Evolutionary conservation across 371 early-diverging fungal genomes (phyloP), one percentile per base, ranked within the genome.

Genomic region (Mortierella sp.): DNA sequence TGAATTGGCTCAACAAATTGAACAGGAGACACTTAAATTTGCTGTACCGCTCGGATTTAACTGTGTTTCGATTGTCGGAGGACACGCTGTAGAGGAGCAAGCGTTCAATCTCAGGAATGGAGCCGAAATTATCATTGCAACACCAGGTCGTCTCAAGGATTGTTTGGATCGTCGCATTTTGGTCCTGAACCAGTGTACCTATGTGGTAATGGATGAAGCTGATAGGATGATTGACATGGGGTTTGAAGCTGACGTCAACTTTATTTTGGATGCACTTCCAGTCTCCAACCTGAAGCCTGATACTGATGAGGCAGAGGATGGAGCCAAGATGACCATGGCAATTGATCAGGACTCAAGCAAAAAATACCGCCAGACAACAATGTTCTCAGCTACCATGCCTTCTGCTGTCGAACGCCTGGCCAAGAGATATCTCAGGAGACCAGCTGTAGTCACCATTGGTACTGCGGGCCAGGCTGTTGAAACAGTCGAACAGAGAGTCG

Each of bases 331-430:
- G 72, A 68, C 73, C 1, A 76, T 75, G 47, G 75, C 83, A 17
- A 73, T 84, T 23, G 83, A 81, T 28, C 60, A 69, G 5, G 70
- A 72, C 22, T 60, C 68, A 4, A 83, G 77, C 17, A 85, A 85
- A 64, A 89, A 91, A 67, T 95, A 93, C 80, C 91, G 99, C 59
- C 99, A 99, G 83, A 99, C 99, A 1, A 94, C 97, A 68, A 99
- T 99, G 99, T 99, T 99, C 89, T 96, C 96, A 49, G 99, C 99
- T 10, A 99, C 99, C 7, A 99, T 99, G 99, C 99, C 99, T 2
- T 85, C 94, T 10, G 95, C 94, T 10, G 99, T 99, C 3, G 96
- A 97, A 79, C 88, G 95, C 28, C 83, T 99, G 15, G 99, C 99
- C 5, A 93, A 93, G 82, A 91, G 83, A 67, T 96, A 96, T 81